Base-by-base conservation (phyloP, 495 filamentous ascomycete genomes). In the Aspergillus bridgeri region DNA sequence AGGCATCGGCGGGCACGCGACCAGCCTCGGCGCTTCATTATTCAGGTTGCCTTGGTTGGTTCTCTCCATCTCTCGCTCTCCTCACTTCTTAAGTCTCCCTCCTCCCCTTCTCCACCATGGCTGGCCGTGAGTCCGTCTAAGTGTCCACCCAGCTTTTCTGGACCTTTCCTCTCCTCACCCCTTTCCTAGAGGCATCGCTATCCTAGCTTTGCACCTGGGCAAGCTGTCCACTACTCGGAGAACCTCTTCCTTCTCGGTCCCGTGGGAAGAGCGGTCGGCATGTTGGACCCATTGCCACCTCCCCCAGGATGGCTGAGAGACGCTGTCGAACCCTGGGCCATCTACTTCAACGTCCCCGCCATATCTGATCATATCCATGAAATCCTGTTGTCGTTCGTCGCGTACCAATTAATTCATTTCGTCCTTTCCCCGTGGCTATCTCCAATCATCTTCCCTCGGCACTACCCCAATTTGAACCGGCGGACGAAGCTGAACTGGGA, bases 401-500 rank as follows among this genome's bases (percentile, higher is more conserved):
- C 86, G 69, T 98, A 98, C 81, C 85, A 87, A 55, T 71, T 89
- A 67, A 86, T 92, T 72, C 83, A 88, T 73, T 74, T 75, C 48
- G 76, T 85, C 68, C 56, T 95, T 64, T 92, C 95, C 23, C 95
- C 94, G 20, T 63, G 75, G 27, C 55, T 98, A 49, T 96, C 91
- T 49, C 71, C 71, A 46, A 63, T 73, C 52, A 66, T 93, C 55
- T 89, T 92, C 66, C 86, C 92, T n/a, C 64, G 69, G 29, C 79
- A 79, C 62, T 98, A 98, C 74, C 73, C 80, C 13, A 75, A 78
- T 27, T 76, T 96, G 55, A 80, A 80, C 50, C 72, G 71, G 9
- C 81, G 86, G 27, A 93, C 88, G 49, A 85, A 81, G 70, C 75
- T 93, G 60, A 98, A 93, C 81, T 99, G 94, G 94, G 89, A 99